A percentile compares a stretch with the other conserved stretches of the same genome.
These are phyloP conservation scores for Pelargonium fulgidum DNA, from an alignment of 441 rosid species.

Conservation along the genomic window DNA sequence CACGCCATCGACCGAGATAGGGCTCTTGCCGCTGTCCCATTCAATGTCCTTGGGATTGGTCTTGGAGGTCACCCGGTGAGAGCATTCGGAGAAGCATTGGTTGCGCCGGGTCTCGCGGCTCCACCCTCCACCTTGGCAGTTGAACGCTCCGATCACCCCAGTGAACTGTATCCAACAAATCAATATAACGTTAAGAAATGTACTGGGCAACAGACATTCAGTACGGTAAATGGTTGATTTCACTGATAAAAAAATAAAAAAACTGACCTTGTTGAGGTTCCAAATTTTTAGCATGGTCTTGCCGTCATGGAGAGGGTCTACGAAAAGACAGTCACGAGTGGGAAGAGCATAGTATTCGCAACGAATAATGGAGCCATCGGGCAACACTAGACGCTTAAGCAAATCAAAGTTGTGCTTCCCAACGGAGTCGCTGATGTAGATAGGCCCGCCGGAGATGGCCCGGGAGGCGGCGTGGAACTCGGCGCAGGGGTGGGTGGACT, in stretches of 20 bases:
- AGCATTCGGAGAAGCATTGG: constrained; percentile 47
- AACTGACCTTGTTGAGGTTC: constrained; percentile 57
- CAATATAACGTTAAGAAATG: background rate
- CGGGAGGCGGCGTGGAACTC: constrained; percentile 80
- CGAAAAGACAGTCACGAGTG: constrained; percentile 67
- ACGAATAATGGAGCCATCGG: constrained; percentile 62
- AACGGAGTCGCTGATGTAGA: constrained; percentile 66
- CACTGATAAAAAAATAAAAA: no score
- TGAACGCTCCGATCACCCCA: constrained; percentile 16
- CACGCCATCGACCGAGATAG: constrained; percentile 48
- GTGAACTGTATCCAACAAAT: constrained; percentile 18
- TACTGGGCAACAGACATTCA: no score
- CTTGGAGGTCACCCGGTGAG: constrained; percentile 32
- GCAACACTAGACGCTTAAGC: constrained; percentile 54
- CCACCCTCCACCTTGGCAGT: constrained; percentile 95
- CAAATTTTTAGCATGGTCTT: constrained; percentile 89
- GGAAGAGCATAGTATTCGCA: constrained; percentile 76
- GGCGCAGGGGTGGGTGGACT: constrained; percentile 79
- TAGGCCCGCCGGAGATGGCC: constrained; percentile 78
- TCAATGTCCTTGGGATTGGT: constrained; percentile 50
- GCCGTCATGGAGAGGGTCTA: constrained; percentile 69
- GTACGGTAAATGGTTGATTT: no score
- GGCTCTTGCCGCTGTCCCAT: constrained; percentile 60
- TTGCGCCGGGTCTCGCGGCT: constrained; percentile 48
- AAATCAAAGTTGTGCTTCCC: constrained; percentile 63